phyloP scores from a whole-genome alignment of 768 basidiomycete genomes.

The Tricholoma flavovirens region DNA sequence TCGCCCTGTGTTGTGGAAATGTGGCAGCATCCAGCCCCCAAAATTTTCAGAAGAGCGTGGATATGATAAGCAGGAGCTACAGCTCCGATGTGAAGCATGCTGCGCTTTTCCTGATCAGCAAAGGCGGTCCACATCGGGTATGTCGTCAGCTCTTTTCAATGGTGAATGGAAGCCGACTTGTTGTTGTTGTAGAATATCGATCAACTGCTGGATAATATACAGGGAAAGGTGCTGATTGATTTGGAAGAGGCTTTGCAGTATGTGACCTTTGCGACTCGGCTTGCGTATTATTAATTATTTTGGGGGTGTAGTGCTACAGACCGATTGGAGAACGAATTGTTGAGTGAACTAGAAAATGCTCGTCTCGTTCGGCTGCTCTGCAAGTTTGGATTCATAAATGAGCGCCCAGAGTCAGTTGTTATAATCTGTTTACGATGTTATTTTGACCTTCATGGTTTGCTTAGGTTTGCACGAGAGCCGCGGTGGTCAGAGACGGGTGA shows the following conservation, averaged over 20 bases:
- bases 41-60: conserved; percentile 69
- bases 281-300: neutral
- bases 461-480: conserved; percentile 88
- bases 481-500: conserved; percentile 99
- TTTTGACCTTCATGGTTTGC: neutral
- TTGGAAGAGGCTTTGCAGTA: conserved; percentile 81
- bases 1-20: conserved; percentile 72
- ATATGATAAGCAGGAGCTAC: conserved; percentile 67
- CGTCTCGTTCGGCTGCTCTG: conserved; percentile 82
- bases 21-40: conserved; percentile 50
- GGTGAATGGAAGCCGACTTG: neutral
- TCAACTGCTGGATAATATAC: conserved; percentile 77
- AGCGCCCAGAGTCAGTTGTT: conserved; percentile 86
- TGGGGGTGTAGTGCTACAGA: conserved; percentile 59
- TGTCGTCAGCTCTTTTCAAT: conserved; percentile 1
- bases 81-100: conserved; percentile 79
- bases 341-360: conserved; percentile 90
- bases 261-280: conserved; percentile 16
- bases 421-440: neutral
- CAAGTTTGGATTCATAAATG: conserved; percentile 98
- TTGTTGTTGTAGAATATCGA: conserved; percentile 54
- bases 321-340: conserved; percentile 74
- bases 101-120: conserved; percentile 70
- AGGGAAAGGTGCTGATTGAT: conserved; percentile 65
- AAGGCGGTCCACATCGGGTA: conserved; percentile 63